These are phyloP conservation scores for Suillus brevipes DNA, from an alignment of 768 basidiomycete species.

Conservation along the genomic window DNA sequence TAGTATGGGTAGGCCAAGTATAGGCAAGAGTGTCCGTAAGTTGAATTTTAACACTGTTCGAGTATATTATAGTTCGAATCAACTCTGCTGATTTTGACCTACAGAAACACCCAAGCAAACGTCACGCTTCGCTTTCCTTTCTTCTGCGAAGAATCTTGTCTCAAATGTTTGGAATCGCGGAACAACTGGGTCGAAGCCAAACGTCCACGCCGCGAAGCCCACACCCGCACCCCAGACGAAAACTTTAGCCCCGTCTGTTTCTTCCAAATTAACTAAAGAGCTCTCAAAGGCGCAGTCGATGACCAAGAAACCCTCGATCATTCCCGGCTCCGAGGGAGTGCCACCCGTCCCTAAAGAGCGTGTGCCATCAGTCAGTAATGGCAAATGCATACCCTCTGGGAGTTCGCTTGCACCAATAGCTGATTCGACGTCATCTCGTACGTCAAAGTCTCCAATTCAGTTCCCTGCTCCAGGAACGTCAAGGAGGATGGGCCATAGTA, in stretches of 20 bases:
- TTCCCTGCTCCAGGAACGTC: constrained; percentile 18
- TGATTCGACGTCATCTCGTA: constrained; percentile 18
- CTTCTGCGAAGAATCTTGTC: constrained; percentile 68
- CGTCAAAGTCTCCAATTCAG: constrained; percentile 22
- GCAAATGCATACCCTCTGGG: constrained; percentile 20
- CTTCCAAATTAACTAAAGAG: constrained; percentile 14
- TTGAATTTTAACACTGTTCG: constrained; percentile 35
- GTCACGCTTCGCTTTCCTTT: constrained; percentile 68
- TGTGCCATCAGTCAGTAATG: constrained; percentile 11
- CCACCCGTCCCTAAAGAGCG: constrained; percentile 12
- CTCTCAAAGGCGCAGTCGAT: constrained; percentile 10
- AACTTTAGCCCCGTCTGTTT: not conserved
- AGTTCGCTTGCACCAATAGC: constrained; percentile 17
- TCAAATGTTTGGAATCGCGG: constrained; percentile 73
- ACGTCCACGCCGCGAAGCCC: constrained; percentile 30
- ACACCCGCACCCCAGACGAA: constrained; percentile 11
- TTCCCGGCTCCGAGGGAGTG: constrained; percentile 24
- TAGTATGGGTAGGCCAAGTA: constrained; percentile 52
- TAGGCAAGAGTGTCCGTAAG: constrained; percentile 40
- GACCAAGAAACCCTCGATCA: constrained; percentile 22
- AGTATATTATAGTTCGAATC: not conserved
- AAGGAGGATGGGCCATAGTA: constrained; percentile 18
- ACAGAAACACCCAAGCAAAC: constrained; percentile 40
- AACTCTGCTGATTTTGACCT: constrained; percentile 22
- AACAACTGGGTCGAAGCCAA: constrained; percentile 32